Base-by-base conservation (phyloP, 2,329 filamentous ascomycete genomes). In the Seiridium cupressi region DNA sequence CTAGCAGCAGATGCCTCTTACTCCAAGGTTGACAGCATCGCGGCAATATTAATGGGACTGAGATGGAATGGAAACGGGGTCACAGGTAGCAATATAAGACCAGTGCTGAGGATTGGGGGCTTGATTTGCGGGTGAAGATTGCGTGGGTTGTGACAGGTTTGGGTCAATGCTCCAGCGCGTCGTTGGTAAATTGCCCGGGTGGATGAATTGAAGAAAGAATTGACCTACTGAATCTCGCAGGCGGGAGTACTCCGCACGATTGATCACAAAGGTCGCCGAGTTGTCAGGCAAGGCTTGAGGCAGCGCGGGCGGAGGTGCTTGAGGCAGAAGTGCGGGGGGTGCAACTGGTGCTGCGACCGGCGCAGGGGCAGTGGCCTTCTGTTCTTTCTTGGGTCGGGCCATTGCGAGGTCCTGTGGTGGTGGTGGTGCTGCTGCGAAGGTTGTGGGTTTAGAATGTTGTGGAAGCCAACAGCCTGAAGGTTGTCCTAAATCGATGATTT, bases 181-280 rank as follows among this genome's bases (percentile, higher is more conserved):
- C 35, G 47, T 49, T 32, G 47, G 13, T 46, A 5, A n/a, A 5
- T 8, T 46, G 13, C 26, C 44, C 26, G 44, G 7, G 44, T 46
- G 7, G 44, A 2, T 13, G 10, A 32, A 38, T 11, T 13, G 6
- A 55, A 44, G 31, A 44, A 46, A 44, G 26, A 11, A 44, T 55
- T n/a, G 53, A 44, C 90, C 84, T 88, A 96, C 92, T 73, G 87
- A 89, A 73, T 96, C 92, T 70, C 92, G 86, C 54, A 93, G 92
- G 71, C 89, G 84, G 62, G 91, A 84, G 73, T 91, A 89, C 61
- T 92, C 89, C 60, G 90, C 82, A 63, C 92, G 86, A 65, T 90
- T 85, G 47, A 70, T 71, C 40, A 69, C 64, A 59, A 64, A 64
- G 5, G 62, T 63, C 38, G 60, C 64, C 44, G 55, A 42, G 49